phyloP scores from a whole-genome alignment of 75 land plant species.

The Picea glauca region DNA sequence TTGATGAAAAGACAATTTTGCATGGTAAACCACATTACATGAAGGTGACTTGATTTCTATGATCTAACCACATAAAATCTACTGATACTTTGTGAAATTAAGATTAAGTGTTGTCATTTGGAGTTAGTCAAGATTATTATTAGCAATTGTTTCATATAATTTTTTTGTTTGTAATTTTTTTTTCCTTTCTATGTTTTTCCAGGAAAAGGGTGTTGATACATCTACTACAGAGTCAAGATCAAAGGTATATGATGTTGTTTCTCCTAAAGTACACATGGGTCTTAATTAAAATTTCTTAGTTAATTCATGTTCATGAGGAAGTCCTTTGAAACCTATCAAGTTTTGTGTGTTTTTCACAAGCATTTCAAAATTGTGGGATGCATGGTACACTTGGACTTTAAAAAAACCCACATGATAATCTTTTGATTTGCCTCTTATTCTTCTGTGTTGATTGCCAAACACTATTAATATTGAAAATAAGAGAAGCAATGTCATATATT shows the following conservation, averaged over 20 bases:
- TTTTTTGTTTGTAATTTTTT: neutral
- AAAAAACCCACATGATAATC: neutral
- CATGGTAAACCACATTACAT: slow-evolving; percentile 33
- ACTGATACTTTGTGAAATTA: neutral
- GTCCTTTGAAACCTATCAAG: neutral
- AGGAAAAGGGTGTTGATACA: slow-evolving; percentile 37
- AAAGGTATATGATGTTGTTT: slow-evolving; percentile 34
- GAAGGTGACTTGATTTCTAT: slow-evolving; percentile 27
- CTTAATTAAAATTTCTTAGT: slow-evolving; percentile 16
- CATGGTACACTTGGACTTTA: neutral
- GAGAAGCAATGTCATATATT: too few relatives aligned
- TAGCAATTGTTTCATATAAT: neutral
- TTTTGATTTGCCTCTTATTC: too few relatives aligned
- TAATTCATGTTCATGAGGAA: slow-evolving; percentile 67
- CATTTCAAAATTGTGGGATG: neutral
- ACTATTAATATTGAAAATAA: too few relatives aligned
- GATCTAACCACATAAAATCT: neutral
- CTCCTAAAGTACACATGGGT: slow-evolving; percentile 27
- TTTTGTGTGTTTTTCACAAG: neutral
- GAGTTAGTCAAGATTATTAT: neutral
- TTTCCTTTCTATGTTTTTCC: slow-evolving; percentile 1
- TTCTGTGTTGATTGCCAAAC: too few relatives aligned
- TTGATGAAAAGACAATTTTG: slow-evolving; percentile 52
- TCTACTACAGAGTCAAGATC: slow-evolving; percentile 59
- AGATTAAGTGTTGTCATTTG: neutral